Base-by-base conservation (phyloP, 768 basidiomycete genomes). In the Suillus cothurnatus region DNA sequence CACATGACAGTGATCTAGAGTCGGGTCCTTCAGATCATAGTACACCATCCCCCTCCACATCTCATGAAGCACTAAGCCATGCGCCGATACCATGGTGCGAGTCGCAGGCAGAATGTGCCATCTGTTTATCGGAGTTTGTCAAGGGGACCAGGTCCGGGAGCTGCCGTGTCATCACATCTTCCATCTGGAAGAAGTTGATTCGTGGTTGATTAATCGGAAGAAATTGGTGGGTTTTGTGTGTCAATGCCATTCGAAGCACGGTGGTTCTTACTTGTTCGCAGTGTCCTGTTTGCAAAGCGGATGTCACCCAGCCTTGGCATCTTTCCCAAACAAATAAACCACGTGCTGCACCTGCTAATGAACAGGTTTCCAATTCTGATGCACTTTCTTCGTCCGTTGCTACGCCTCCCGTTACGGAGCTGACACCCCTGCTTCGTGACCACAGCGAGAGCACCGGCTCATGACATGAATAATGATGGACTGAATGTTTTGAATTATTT, bases 121-220 rank as follows among this genome's bases (percentile, higher is more conserved):
- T 99, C 62, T 99, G 97, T 74, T 83, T 99, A 63, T 92, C 85
- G 65, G 87, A 90, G 67, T 99, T 98, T 70, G 87, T 80, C 47
- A 88, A 72, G 95, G 95, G 3, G 97, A 99, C 74, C 86, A 88
- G 70, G 93, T 98, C 50, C 87, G 96, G 70, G 93, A 96, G 61
- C 74, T 98, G 47, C 97, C 97, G 1, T 99, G 97, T 72, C 91
- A 92, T 56, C 97, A 99, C 74, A 88, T 99, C 62, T 99, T 97
- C 79, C 97, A 99, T 77, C 85, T 93, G 53, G 84, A 89, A 41
- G 97, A 98, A 75, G 87, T 97, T 45, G 94, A 95, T 74, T 85
- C 90, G 68, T 99, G 97, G 97, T 79, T 99, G 66, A 90, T 96
- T 63, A 88, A 91, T 66, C 87, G 93, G 76, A 94, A 95, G 82